Base-by-base conservation (phyloP, 768 basidiomycete genomes). In the Termitomyces titanicus region DNA sequence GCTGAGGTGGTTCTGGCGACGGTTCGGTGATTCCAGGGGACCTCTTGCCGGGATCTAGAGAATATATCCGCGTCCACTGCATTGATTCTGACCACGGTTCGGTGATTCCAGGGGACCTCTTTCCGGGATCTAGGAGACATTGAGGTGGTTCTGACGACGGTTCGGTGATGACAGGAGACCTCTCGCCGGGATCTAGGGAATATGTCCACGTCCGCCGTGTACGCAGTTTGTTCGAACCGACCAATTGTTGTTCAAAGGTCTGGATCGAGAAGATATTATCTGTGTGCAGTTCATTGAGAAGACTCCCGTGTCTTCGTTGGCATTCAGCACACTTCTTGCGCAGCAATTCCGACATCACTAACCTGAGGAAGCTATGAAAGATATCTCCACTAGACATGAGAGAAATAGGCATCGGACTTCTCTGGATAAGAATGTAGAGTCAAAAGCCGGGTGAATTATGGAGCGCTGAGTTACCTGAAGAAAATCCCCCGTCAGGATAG, bases 401-500 rank as follows among this genome's bases (percentile, higher is more conserved):
- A 11, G 22, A 24, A 17, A 48, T 9, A 48, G 47, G 47, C 2
- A n/a, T 34, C 8, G 10, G 22, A 35, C 33, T 48, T 48, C 22
- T 35, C 47, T 48, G 15, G 3, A 17, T 34, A 47, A 34, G 1
- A 9, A 25, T n/a, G 29, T 17, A 31, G 8, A 27, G 29, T 50
- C 17, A 33, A 34, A 31, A 15, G 9, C n/a, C 2, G 18, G 8
- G 45, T 22, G 13, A n/a, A n/a, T n/a, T 20, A 47, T 18, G 15
- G 45, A 18, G 12, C 7, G 27, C 17, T 25, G 11, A 46, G 29
- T 39, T 49, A 61, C 63, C 51, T 53, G 55, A 38, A 63, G 47
- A 38, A 50, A 59, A n/a, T 24, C 24, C 38, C 54, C 55, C 6
- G 42, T 52, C 55, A 63, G 54, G 40, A 63, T 53, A 29, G 61